These are phyloP conservation scores for Neonectria magnoliae DNA, from an alignment of 2,329 filamentous ascomycete species.

Conservation along the genomic window DNA sequence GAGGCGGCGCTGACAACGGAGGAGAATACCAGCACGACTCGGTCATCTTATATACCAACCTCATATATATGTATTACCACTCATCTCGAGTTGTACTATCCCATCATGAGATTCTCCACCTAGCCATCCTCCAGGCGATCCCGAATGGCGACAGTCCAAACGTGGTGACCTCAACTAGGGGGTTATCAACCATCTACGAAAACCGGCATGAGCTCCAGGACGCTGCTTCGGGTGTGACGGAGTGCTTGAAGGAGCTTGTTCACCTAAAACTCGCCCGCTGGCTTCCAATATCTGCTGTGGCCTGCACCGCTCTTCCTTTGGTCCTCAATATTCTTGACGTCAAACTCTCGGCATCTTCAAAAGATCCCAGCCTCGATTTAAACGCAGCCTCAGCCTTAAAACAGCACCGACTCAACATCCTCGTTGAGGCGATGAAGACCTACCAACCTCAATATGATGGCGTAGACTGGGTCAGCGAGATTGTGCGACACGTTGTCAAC, in stretches of 20 bases:
- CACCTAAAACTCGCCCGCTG: constrained; percentile 56
- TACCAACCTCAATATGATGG: constrained; percentile 59
- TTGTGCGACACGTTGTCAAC: constrained; percentile 55
- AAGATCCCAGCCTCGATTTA: constrained; percentile 20
- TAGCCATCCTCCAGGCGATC: constrained; percentile 53
- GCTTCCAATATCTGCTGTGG: constrained; percentile 57
- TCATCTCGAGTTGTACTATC: constrained; percentile 55
- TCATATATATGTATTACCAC: constrained; percentile 64
- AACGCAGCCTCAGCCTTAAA: constrained; percentile 50
- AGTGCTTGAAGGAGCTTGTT: constrained; percentile 59
- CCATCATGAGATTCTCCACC: constrained; percentile 57
- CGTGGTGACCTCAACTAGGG: constrained; percentile 28
- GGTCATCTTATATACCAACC: constrained; percentile 56
- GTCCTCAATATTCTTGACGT: constrained; percentile 49
- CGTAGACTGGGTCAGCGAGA: constrained; percentile 56
- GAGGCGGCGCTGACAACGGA: constrained; percentile 34
- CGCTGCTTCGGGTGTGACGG: constrained; percentile 55
- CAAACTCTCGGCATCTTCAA: constrained; percentile 43
- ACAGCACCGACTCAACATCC: constrained; percentile 55
- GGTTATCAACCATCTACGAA: constrained; percentile 51
- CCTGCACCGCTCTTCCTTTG: constrained; percentile 48
- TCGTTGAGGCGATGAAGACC: constrained; percentile 57
- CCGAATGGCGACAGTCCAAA: constrained; percentile 45
- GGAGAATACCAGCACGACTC: constrained; percentile 53
- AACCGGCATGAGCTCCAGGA: constrained; percentile 56